Conservation (phyloP, 2,329 filamentous ascomycete species). For the Penicillium glabrum region DNA sequence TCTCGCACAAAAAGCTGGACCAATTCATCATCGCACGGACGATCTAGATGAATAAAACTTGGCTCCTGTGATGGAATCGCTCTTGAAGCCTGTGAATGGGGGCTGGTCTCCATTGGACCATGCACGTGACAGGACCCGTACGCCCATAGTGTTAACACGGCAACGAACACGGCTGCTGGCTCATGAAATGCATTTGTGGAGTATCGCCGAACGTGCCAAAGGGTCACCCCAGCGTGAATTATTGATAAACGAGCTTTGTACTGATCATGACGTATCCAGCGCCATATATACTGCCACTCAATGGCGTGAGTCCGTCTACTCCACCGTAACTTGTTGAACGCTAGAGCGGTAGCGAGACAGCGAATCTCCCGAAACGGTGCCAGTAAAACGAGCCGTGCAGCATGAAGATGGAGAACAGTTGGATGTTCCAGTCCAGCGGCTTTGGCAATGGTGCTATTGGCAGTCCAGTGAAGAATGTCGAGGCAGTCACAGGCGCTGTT, state of each 20-base stretch:
- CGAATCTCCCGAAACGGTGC: slow-evolving; percentile 51
- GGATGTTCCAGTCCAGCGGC: slow-evolving; percentile 54
- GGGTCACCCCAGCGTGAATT: slow-evolving; percentile 53
- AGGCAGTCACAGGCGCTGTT: slow-evolving; percentile 48
- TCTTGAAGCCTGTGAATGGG: slow-evolving; percentile 1
- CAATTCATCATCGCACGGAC: slow-evolving; percentile 59
- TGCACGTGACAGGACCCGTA: slow-evolving; percentile 40
- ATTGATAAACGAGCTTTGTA: slow-evolving; percentile 59
- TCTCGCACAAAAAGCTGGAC: slow-evolving; percentile 57
- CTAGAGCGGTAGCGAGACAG: slow-evolving; percentile 40
- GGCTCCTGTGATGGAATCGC: slow-evolving; percentile 31
- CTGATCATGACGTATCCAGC: slow-evolving; percentile 54
- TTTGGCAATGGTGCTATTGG: slow-evolving; percentile 53
- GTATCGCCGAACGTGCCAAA: slow-evolving; percentile 55
- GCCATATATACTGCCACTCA: slow-evolving; percentile 45
- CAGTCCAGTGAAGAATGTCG: slow-evolving; percentile 60
- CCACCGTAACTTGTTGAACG: slow-evolving; percentile 31
- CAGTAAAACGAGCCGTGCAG: slow-evolving; percentile 54
- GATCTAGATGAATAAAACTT: slow-evolving; percentile 54
- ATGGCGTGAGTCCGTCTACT: slow-evolving; percentile 27
- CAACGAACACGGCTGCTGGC: slow-evolving; percentile 46
- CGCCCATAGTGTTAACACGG: slow-evolving; percentile 50
- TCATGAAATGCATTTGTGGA: slow-evolving; percentile 51
- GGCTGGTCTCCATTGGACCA: slow-evolving; percentile 31
- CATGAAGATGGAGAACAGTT: slow-evolving; percentile 57